phyloP scores from a whole-genome alignment of 202 grass and related monocot species.

The Cymbopogon flexuosus region DNA sequence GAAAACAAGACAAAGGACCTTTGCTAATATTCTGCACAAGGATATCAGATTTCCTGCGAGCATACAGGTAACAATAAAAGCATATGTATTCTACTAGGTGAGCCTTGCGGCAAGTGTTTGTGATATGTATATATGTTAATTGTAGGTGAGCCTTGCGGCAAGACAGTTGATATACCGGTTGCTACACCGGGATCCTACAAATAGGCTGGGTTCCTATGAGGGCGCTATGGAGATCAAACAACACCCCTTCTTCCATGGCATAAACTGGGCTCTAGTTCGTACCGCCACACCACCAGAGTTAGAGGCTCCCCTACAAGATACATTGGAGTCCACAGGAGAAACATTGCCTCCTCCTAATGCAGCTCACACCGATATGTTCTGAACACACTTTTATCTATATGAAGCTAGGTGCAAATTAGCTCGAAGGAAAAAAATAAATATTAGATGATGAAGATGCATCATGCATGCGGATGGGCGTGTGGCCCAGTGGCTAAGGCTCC shows the following conservation, averaged over 20 bases:
- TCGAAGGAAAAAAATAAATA: neutral
- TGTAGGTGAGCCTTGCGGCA: constrained; percentile 61
- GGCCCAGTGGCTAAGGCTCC: no score
- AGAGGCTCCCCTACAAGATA: neutral
- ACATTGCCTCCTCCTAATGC: neutral
- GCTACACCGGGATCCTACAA: constrained; percentile 67
- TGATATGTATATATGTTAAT: neutral
- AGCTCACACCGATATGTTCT: neutral
- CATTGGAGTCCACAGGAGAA: neutral
- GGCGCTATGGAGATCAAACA: constrained; percentile 77
- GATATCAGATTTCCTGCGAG: constrained; percentile 81
- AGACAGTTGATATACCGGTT: constrained; percentile 78
- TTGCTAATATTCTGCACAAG: constrained; percentile 89
- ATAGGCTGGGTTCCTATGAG: constrained; percentile 63
- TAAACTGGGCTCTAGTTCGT: constrained; percentile 83
- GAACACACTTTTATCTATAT: neutral
- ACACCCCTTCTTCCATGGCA: constrained; percentile 68
- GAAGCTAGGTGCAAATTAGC: neutral
- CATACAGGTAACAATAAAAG: constrained; percentile 32
- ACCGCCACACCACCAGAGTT: constrained; percentile 10
- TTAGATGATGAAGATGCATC: neutral
- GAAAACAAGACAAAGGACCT: constrained; percentile 91
- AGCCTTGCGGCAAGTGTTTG: neutral
- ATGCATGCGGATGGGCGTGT: no score
- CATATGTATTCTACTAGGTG: neutral